Base-by-base conservation (phyloP, 495 filamentous ascomycete genomes). In the Aspergillus carlsbadensis region DNA sequence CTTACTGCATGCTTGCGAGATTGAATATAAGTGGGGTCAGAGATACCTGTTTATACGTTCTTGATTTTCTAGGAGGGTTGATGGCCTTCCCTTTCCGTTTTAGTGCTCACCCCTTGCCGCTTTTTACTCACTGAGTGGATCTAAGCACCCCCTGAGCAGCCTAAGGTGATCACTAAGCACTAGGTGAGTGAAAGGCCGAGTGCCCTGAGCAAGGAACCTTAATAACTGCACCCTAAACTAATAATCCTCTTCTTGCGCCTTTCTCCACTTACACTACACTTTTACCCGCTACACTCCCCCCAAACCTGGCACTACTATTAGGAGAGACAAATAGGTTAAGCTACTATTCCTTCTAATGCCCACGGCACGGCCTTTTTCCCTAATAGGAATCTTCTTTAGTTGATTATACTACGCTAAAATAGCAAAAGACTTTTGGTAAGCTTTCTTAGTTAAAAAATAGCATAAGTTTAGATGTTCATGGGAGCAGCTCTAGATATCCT, bases 71-170 rank as follows among this genome's bases (percentile, higher is more conserved):
- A 48, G n/a, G 7, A 8, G 5, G 40, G 40, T 43, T 13, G n/a
- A 43, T 48, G 29, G 45, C 45, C 45, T 48, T 45, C 21, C 42
- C 14, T 45, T 45, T 45, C 42, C 22, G 22, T 65, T 68, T 65
- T 64, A 68, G 65, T 68, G 65, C 65, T 68, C 62, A 65, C 57
- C 62, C 60, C 57, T 67, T 43, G 62, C 65, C 51, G 62, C 65
- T 64, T 61, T 65, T 67, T 62, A 58, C 62, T 65, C 59, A 61
- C 57, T 59, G 59, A 67, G 62, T 64, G 66, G 52, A 64, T 37
- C 57, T 56, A 53, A 64, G 46, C 46, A 49, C n/a, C 29, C 26
- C n/a, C 46, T 49, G 31, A 36, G 46, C 31, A 49, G 46, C 26
- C 46, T 49, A 31, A 49, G 46, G 46, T 31, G 39, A 54, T 44